Conservation (phyloP, 495 filamentous ascomycete genomes). For the Aspergillus sclerotioniger region DNA sequence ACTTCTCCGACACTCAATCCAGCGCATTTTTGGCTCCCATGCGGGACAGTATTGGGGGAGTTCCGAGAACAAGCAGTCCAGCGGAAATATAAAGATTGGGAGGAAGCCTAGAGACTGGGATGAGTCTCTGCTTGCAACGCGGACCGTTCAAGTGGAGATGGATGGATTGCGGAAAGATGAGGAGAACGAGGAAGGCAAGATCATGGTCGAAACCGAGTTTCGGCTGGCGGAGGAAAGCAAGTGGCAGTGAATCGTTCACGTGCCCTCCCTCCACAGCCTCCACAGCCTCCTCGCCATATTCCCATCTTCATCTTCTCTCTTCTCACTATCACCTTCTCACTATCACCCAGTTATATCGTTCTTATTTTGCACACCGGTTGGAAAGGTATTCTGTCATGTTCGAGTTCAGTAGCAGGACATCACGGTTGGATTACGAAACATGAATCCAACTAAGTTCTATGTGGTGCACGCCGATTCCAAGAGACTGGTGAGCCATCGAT, state of each 20-base stretch:
- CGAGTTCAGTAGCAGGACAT: too few relatives aligned
- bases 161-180: neutral
- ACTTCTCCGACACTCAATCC: conserved; percentile 12
- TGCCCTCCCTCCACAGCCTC: too few relatives aligned
- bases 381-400: too few relatives aligned
- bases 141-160: neutral
- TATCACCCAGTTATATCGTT: neutral
- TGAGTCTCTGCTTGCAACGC: neutral
- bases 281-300: too few relatives aligned
- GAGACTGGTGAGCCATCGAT: neutral
- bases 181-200: neutral
- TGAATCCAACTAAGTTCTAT: too few relatives aligned
- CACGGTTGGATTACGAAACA: too few relatives aligned
- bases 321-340: neutral
- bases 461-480: too few relatives aligned
- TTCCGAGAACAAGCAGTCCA: neutral
- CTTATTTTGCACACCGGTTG: too few relatives aligned
- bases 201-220: neutral
- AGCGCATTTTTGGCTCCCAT: neutral
- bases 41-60: neutral
- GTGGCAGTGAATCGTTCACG: neutral
- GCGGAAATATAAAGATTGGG: neutral
- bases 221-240: neutral
- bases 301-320: too few relatives aligned
- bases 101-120: neutral